Percentiles rank a stretch among this genome's conserved stretches.
Conservation (phyloP, 768 basidiomycete genomes). For the Favolaschia claudopus region DNA sequence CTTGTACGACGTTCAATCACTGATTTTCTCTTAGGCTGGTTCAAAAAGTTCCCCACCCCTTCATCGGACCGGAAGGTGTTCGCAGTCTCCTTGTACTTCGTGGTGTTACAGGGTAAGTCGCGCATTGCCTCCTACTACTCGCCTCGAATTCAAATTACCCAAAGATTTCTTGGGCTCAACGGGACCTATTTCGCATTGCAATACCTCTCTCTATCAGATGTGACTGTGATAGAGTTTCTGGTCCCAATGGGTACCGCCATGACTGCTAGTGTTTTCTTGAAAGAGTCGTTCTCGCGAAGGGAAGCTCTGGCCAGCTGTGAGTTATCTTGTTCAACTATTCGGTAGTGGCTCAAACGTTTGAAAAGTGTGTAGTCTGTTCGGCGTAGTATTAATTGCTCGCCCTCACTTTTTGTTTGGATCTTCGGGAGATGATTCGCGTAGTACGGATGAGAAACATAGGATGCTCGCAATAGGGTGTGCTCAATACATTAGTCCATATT, state of each 20-base stretch:
- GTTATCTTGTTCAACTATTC: conserved; percentile 20
- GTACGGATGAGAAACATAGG: conserved; percentile 48
- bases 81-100: conserved; percentile 52
- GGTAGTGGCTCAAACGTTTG: neutral
- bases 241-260: conserved; percentile 71
- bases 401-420: conserved; percentile 77
- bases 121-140: neutral
- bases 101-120: conserved; percentile 57
- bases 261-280: conserved; percentile 65
- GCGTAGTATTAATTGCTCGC: conserved; percentile 83
- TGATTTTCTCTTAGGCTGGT: conserved; percentile 39
- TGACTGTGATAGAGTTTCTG: conserved; percentile 80
- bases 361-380: conserved; percentile 69
- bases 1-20: conserved; percentile 2
- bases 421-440: conserved; percentile 31
- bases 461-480: conserved; percentile 67
- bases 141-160: conserved; percentile 17
- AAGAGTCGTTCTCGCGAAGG: conserved; percentile 62
- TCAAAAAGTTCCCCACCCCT: conserved; percentile 54
- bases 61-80: conserved; percentile 64
- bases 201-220: conserved; percentile 81
- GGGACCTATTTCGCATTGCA: conserved; percentile 76
- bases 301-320: conserved; percentile 64
- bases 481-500: neutral
- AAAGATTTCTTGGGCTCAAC: conserved; percentile 75